Base-by-base conservation (phyloP, 495 filamentous ascomycete species). In the Bathelium albidoporum region DNA sequence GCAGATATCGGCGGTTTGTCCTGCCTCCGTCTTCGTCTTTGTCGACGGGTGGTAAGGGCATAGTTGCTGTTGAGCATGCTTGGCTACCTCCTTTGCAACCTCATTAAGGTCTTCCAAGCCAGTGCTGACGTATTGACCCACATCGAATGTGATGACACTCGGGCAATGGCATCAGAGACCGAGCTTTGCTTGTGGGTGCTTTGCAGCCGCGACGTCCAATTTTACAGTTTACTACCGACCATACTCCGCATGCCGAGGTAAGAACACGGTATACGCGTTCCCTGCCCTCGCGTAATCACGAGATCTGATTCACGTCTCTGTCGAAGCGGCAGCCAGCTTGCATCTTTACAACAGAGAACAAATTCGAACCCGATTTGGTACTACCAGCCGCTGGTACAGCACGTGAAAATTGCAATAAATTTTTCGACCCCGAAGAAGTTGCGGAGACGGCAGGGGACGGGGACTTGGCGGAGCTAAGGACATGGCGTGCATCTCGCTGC, bases 1-100 rank as follows among this genome's bases (percentile, higher is more conserved):
- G 84, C 85, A 41, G 84, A 79, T 12, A 85, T 77, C 16, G 87
- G 80, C 24, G 78, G 75, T 64, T 77, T 80, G 59, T 86, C 74
- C 22, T 64, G 64, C 22, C 74, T 81, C 67, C 82, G 76, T 61
- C 78, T 78, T 44, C 86, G 78, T 65, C 82, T 75, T 62, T 82
- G 75, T 66, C 75, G 20, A 24, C 24, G 2, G 49, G 12, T 16
- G 16, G 2, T 55, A 9, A 20, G 20, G 9, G 24, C 49, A 55
- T 55, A 20, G 9, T 29, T 29, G 49, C 29, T 9, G 49, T 73
- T 59, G 69, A 76, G 7, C 49, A 55, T 55, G 49, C 49, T 55
- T 55, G 49, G 29, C 20, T 55, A 29, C 49, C 49, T 26, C n/a
- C 20, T n/a, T n/a, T n/a, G 24, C 29, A 16, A 29, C 49, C 20